Base-by-base conservation (phyloP, 1,139 yeast species). In the Petasospora fabianii region DNA sequence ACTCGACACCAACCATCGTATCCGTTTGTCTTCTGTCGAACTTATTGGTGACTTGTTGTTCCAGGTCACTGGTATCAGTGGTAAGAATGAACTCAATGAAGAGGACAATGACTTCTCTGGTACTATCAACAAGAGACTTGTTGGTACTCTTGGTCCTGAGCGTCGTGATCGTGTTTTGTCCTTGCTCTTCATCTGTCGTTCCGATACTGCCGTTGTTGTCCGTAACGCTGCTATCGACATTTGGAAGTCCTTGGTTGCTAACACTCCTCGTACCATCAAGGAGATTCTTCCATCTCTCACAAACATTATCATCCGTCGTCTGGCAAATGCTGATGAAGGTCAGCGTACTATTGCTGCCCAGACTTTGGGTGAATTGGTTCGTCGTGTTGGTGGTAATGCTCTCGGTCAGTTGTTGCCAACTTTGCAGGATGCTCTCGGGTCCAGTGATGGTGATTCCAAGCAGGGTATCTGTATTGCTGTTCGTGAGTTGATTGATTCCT, bases 381-480 rank as follows among this genome's bases (percentile, higher is more conserved):
- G 94, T 58, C 78, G 98, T 59, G 96, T 90, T 46, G 97, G 98
- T 44, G 80, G 90, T 30, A 83, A 83, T 55, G 95, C 97, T 0
- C 71, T 94, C 49, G 70, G 87, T 5, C 88, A 85, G 60, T 66
- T 94, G 47, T 69, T 94, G 48, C 97, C 98, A 31, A 84, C 95
- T 7, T 70, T 92, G 55, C 83, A 85, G 51, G 76, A 74, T 33
- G 77, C 90, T 7, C 66, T 85, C 51, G 64, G 69, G 34, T 62
- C 68, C 20, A 65, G 83, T 19, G 94, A 84, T 53, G 69, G 84
- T 19, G 95, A 82, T 57, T 84, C 96, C 35, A 86, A 85, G 59
- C 95, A 90, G 66, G 98, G 99, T 69, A 87, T 92, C 42, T 92
- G 98, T 70, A 80, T 90, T 61, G 98, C 98, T 8, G 69, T 90